phyloP scores from a whole-genome alignment of 352 stramenopile genomes.

The Pythium dissotocum region DNA sequence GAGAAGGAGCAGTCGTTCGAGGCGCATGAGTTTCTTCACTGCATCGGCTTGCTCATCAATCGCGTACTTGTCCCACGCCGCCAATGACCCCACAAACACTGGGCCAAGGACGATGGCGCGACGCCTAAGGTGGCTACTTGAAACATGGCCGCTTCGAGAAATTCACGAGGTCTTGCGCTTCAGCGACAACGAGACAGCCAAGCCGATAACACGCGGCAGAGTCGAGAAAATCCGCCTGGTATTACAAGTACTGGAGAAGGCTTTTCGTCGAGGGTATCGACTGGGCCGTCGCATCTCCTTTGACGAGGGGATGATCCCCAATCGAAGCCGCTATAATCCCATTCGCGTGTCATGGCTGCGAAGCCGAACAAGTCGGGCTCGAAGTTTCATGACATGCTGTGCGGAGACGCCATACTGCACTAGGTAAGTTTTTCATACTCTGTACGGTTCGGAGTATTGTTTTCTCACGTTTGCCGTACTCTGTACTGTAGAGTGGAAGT shows the following conservation, averaged over 20 bases:
- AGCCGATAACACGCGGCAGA: not conserved
- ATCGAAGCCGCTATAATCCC: not conserved
- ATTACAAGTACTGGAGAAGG: conserved; percentile 5
- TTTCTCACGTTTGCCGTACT: not conserved
- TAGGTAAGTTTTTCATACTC: not conserved
- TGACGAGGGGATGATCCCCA: not conserved
- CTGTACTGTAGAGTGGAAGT: conserved; percentile 4
- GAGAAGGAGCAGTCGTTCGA: not conserved
- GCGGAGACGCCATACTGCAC: conserved; percentile 9
- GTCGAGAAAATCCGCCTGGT: not conserved
- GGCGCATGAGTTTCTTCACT: not conserved
- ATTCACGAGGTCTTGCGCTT: not conserved
- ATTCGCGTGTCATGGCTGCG: conserved; percentile 13
- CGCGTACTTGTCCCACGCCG: not conserved
- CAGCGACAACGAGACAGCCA: not conserved
- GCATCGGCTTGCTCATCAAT: not conserved
- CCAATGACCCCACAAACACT: not conserved
- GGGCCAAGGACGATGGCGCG: not conserved
- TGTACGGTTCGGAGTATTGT: not conserved
- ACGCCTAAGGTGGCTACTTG: too few relatives aligned
- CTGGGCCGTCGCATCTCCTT: not conserved
- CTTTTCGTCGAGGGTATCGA: not conserved
- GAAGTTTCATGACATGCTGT: conserved; percentile 13
- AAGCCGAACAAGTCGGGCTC: conserved; percentile 12
- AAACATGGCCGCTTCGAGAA: not conserved